Base-by-base conservation (phyloP, 805 yeast genomes). In the Yarrowia sp. region DNA sequence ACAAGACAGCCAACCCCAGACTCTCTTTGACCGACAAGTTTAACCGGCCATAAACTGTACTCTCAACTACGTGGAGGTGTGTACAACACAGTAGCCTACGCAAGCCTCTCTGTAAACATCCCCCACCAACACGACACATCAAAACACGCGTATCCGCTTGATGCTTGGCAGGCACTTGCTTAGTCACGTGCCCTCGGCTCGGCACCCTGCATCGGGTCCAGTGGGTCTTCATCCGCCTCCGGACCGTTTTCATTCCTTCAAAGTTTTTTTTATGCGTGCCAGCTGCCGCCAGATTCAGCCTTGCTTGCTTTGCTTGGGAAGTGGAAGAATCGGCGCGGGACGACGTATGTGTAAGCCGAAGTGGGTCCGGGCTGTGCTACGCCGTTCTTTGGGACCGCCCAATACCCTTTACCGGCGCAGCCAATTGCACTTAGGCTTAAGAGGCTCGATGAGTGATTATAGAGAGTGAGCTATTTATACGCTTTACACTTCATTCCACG, bases 101-200 rank as follows among this genome's bases (percentile, higher is more conserved):
- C n/a, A n/a, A n/a, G n/a, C n/a, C n/a, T n/a, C n/a, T n/a, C n/a
- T n/a, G n/a, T n/a, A n/a, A n/a, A n/a, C n/a, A n/a, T n/a, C n/a
- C n/a, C n/a, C n/a, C n/a, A n/a, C n/a, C n/a, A n/a, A n/a, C n/a
- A n/a, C n/a, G n/a, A n/a, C n/a, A n/a, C n/a, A n/a, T n/a, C n/a
- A n/a, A n/a, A n/a, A n/a, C n/a, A n/a, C n/a, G n/a, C 56, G 53
- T 47, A 47, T 22, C 39, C 56, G 56, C 56, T 47, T n/a, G 29
- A 7, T 9, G n/a, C 56, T 47, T 47, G 56, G 56, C 56, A 47
- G 22, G 29, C 3, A 7, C 4, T 3, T 18, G 2, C 6, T 13
- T 14, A 12, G 47, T 22, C 47, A 41, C 47, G 47, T 41, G 47
- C 24, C 21, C 29, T 39, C 47, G 47, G 31, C 47, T 41, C 31